Percentiles rank a stretch among this genome's conserved stretches.
phyloP scores from a whole-genome alignment of 225 moss, liverwort and hornwort species.

The Lunularia cruciata region DNA sequence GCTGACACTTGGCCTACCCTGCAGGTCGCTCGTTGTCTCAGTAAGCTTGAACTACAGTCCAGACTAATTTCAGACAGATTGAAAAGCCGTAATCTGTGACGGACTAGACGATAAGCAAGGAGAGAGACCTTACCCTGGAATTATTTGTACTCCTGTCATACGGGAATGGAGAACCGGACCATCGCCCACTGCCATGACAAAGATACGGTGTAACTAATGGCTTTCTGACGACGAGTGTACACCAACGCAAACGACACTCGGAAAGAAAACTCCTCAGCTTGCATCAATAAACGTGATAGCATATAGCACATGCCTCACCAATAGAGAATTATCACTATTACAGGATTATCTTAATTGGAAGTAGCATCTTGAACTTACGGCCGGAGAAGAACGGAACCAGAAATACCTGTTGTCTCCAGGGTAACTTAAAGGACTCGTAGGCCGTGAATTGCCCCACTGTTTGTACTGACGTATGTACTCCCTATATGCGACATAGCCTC shows the following conservation, averaged over 20 bases:
- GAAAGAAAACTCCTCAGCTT: too few species aligned
- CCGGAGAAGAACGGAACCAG: background rate
- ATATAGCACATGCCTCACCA: too few species aligned
- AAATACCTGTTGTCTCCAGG: slow-evolving; percentile 55
- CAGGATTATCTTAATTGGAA: too few species aligned
- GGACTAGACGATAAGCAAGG: too few species aligned
- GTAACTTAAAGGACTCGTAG: slow-evolving; percentile 78
- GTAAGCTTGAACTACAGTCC: background rate
- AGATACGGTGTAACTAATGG: too few species aligned
- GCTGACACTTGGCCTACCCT: slow-evolving; percentile 48
- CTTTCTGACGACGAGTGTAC: too few species aligned
- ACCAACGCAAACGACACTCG: too few species aligned
- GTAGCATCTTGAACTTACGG: too few species aligned
- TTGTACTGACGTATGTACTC: slow-evolving; percentile 79
- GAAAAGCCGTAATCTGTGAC: too few species aligned
- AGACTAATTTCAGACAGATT: background rate
- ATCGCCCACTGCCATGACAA: slow-evolving; percentile 52
- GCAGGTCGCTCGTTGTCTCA: slow-evolving; percentile 17
- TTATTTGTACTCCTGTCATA: slow-evolving; percentile 67
- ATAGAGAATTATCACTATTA: too few species aligned
- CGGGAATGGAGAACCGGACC: slow-evolving; percentile 57
- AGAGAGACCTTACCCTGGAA: slow-evolving; percentile 54
- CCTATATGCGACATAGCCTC: slow-evolving; percentile 87
- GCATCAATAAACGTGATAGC: too few species aligned
- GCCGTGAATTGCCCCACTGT: slow-evolving; percentile 70